A percentile compares a stretch with the other conserved stretches of the same genome.
Conservation (phyloP, 495 filamentous ascomycete species). For the Lepidopterella palustris region DNA sequence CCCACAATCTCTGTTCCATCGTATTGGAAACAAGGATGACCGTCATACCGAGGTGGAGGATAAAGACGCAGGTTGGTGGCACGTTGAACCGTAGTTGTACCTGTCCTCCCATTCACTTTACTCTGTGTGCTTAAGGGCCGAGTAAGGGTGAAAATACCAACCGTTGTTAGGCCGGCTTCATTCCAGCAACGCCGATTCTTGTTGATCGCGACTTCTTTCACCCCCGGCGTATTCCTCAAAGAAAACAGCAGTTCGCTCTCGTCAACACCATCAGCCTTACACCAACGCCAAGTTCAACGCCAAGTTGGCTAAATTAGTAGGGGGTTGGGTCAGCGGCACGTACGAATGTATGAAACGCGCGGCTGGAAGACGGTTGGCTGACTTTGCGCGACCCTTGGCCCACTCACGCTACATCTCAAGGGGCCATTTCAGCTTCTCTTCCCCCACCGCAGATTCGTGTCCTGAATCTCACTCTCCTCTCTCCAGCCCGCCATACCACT, state of each 20-base stretch:
- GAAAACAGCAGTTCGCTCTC: neutral
- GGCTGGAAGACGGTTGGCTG: constrained; percentile 7
- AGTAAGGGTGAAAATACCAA: neutral
- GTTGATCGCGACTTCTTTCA: neutral
- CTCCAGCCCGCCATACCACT: constrained; percentile 5
- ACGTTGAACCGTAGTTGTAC: neutral
- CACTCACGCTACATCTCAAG: constrained; percentile 1
- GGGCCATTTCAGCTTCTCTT: constrained; percentile 16
- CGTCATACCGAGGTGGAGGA: neutral
- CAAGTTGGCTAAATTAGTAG: constrained; percentile 9
- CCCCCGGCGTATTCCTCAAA: neutral
- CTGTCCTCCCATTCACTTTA: too few species aligned
- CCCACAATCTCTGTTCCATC: constrained; percentile 16
- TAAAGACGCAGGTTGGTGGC: neutral
- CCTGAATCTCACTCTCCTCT: constrained; percentile 4
- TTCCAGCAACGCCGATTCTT: neutral
- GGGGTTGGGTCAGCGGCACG: neutral
- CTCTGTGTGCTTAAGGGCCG: too few species aligned
- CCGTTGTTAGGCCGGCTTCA: neutral
- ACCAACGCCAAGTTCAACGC: constrained; percentile 11
- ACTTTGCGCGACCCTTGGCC: constrained; percentile 2
- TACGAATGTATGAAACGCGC: neutral
- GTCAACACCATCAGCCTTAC: constrained; percentile 12
- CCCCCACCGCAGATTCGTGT: constrained; percentile 16
- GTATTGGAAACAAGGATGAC: neutral